Percentiles rank a stretch among this genome's conserved stretches.
Conservation (phyloP, 2,329 filamentous ascomycete species). For the Nothophoma quercina region DNA sequence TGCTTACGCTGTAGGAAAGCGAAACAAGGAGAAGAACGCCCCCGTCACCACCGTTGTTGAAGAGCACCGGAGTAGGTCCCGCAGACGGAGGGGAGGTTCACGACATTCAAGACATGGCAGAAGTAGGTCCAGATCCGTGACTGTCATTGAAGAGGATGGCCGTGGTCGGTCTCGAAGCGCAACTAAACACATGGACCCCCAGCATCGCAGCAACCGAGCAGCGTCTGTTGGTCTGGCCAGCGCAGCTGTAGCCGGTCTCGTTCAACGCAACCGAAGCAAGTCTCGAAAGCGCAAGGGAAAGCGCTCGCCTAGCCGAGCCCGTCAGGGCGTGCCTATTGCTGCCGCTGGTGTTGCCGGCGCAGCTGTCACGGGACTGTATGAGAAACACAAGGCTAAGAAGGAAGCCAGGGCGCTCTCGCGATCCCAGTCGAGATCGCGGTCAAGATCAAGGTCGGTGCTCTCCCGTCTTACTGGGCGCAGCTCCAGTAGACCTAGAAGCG, state of each 20-base stretch:
- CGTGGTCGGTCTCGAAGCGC: slow-evolving; percentile 52
- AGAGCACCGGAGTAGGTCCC: slow-evolving; percentile 57
- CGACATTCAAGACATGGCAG: slow-evolving; percentile 28
- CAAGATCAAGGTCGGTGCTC: slow-evolving; percentile 56
- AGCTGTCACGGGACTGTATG: slow-evolving; percentile 67
- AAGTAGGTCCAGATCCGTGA: slow-evolving; percentile 47
- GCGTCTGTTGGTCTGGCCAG: slow-evolving; percentile 69
- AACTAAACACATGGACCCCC: slow-evolving; percentile 52
- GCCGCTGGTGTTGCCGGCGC: slow-evolving; percentile 68
- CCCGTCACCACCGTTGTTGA: slow-evolving; percentile 51
- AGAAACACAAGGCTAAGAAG: slow-evolving; percentile 68
- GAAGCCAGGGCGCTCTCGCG: slow-evolving; percentile 58
- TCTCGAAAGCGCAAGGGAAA: slow-evolving; percentile 62
- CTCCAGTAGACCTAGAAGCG: slow-evolving; percentile 50
- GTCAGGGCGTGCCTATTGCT: slow-evolving; percentile 66
- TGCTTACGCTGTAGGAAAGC: slow-evolving; percentile 60
- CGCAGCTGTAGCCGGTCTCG: slow-evolving; percentile 68
- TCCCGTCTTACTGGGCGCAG: slow-evolving; percentile 49
- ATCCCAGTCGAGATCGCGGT: slow-evolving; percentile 48
- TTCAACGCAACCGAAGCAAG: slow-evolving; percentile 64
- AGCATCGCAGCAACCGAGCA: slow-evolving; percentile 65
- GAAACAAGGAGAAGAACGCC: slow-evolving; percentile 57
- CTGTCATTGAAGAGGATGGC: slow-evolving; percentile 34
- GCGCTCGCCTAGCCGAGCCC: slow-evolving; percentile 63
- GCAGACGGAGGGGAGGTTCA: slow-evolving; percentile 47